Percentiles rank a stretch among this genome's conserved stretches.
Evolutionary conservation across 2,329 filamentous ascomycete genomes (phyloP).

Genomic region (Volutella citrinella): DNA sequence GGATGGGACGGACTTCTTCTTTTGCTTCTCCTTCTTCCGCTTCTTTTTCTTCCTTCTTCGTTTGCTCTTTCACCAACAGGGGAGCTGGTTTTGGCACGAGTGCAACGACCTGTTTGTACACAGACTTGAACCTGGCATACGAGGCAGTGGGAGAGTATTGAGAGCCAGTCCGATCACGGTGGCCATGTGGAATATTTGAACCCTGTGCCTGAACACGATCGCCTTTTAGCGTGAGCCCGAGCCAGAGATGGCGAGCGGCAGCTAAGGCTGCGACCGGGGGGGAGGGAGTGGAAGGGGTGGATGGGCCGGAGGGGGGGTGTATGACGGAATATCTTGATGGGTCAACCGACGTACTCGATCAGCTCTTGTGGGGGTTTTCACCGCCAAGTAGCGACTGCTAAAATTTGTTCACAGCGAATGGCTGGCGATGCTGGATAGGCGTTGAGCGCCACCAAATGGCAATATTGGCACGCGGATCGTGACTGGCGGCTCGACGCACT

Average conservation of each 20-base stretch:
- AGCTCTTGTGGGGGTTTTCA: slow-evolving; percentile 18
- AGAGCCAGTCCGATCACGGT: slow-evolving; percentile 13
- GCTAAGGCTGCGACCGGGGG: slow-evolving; percentile 21
- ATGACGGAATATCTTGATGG: slow-evolving; percentile 20
- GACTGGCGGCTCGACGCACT: slow-evolving; percentile 14
- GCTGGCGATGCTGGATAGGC: slow-evolving; percentile 20
- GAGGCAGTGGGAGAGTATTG: too few relatives aligned
- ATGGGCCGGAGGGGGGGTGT: too few relatives aligned
- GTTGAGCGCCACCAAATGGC: slow-evolving; percentile 20
- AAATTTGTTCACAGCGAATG: slow-evolving; percentile 22
- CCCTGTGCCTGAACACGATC: slow-evolving; percentile 20
- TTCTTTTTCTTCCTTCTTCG: too few relatives aligned
- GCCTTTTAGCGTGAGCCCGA: slow-evolving; percentile 19
- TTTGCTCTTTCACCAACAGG: too few relatives aligned
- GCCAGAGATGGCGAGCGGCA: slow-evolving; percentile 25
- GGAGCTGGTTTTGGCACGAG: too few relatives aligned
- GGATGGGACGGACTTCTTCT: too few relatives aligned
- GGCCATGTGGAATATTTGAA: slow-evolving; percentile 25
- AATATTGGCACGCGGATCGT: slow-evolving; percentile 20
- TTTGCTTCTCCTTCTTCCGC: too few relatives aligned
- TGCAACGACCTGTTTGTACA: too few relatives aligned
- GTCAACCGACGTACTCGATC: slow-evolving; percentile 18
- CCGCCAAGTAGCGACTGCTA: slow-evolving; percentile 22
- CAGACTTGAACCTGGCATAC: too few relatives aligned
- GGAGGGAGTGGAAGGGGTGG: slow-evolving; percentile 22